Evolutionary conservation across 495 filamentous ascomycete species (phyloP).

Genomic region (Talaromyces adpressus): DNA sequence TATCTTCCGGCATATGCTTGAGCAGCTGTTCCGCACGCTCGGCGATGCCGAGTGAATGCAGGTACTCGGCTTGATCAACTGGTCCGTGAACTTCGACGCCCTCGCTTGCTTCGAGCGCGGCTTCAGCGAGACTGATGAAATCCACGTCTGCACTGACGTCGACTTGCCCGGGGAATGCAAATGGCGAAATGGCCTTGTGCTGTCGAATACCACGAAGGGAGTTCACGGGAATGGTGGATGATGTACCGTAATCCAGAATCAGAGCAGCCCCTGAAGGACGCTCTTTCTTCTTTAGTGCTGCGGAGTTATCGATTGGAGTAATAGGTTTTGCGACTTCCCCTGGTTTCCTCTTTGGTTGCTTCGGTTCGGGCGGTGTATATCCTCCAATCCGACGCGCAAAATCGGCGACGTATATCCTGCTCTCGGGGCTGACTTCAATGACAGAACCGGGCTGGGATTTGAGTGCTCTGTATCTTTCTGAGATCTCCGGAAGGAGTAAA

Average conservation of each 20-base stretch:
- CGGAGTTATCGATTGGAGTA: not conserved
- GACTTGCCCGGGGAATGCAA: slow-evolving; percentile 67
- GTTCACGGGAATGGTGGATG: slow-evolving; percentile 70
- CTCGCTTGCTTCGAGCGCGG: slow-evolving; percentile 62
- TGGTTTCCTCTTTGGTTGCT: not conserved
- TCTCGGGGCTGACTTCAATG: slow-evolving; percentile 87
- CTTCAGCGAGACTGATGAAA: slow-evolving; percentile 76
- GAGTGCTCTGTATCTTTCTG: slow-evolving; percentile 69
- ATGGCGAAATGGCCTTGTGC: slow-evolving; percentile 69
- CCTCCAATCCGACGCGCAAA: slow-evolving; percentile 81
- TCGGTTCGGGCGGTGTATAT: slow-evolving; percentile 27
- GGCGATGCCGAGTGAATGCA: slow-evolving; percentile 69
- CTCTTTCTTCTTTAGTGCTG: slow-evolving; percentile 33
- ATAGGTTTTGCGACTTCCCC: not conserved
- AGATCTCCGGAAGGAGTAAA: slow-evolving; percentile 77
- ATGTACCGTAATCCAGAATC: slow-evolving; percentile 89
- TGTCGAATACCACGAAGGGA: slow-evolving; percentile 77
- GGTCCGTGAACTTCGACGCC: slow-evolving; percentile 90
- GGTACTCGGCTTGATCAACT: slow-evolving; percentile 75
- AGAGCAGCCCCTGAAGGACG: slow-evolving; percentile 73
- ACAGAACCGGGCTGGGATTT: slow-evolving; percentile 53
- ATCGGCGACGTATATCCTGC: slow-evolving; percentile 66
- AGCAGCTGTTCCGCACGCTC: slow-evolving; percentile 68
- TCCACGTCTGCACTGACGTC: slow-evolving; percentile 91
- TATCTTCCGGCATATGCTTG: slow-evolving; percentile 29